Base-by-base conservation (phyloP, 257 asterid genomes). In the Forsythia suspensa region DNA sequence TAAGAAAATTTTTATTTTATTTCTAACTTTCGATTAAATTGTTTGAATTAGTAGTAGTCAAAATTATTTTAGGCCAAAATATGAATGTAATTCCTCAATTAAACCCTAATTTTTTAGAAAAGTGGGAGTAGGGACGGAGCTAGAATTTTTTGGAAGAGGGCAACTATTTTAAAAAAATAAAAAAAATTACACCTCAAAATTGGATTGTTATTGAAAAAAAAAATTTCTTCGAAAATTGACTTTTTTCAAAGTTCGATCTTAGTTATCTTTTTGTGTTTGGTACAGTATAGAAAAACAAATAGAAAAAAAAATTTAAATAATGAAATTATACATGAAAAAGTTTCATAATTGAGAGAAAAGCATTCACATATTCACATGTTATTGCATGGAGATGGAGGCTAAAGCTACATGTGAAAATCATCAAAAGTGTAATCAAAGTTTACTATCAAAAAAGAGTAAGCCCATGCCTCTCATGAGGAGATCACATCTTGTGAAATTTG, bases 381-480 rank as follows among this genome's bases (percentile, higher is more conserved):
- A 59, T 67, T 74, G 83, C 20, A 55, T 52, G 38, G 43, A 78
- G 41, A 51, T 65, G 85, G 81, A 20, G 67, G 34, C 36, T 78
- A 71, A 83, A 81, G 48, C 80, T 11, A 37, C 89, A 86, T 79
- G 89, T 83, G 85, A 81, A 29, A 81, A 72, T 86, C 77, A 81
- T 72, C 24, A 75, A 65, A 85, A 71, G 84, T 79, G 71, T 41
- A 71, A 51, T 15, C 52, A 81, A 85, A 85, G 86, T 79, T 39
- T 18, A 34, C 75, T 12, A 66, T 38, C 57, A 75, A 65, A 66
- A 83, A 77, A 61, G 76, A 42, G 81, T 5, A 34, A 82, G 59
- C 86, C 84, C 83, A 82, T 80, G 85, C 81, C 72, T 77, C 86
- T 78, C 87, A 83, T 83, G 85, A 77, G 69, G 37, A 46, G 78